Percentiles rank a stretch among this genome's conserved stretches.
Evolutionary conservation across 257 asterid species (phyloP).

Genomic region (Ilex asprella): DNA sequence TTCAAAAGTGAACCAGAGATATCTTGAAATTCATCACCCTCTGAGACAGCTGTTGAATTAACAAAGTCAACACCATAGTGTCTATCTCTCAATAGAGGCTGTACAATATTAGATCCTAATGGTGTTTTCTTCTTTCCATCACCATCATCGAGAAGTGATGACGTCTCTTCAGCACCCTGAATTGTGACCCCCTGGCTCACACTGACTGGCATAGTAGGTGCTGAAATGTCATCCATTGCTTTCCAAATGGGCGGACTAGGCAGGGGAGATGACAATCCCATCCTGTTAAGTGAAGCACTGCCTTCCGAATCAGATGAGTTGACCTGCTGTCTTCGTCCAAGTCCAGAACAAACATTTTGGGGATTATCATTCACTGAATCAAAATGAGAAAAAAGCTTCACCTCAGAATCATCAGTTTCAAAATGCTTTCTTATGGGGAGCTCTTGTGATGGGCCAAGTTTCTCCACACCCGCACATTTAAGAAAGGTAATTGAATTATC

Average conservation of each 20-base stretch:
- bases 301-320: slow-evolving; percentile 34
- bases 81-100: slow-evolving; percentile 18
- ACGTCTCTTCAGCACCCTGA: slow-evolving; percentile 24
- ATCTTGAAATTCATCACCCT: slow-evolving; percentile 64
- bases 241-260: slow-evolving; percentile 38
- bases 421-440: slow-evolving; percentile 16
- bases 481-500: slow-evolving; percentile 21
- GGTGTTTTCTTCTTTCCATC: slow-evolving; percentile 32
- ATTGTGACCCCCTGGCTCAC: slow-evolving; percentile 26
- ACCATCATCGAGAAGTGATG: slow-evolving; percentile 25
- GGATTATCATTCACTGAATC: slow-evolving; percentile 32
- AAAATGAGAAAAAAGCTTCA: slow-evolving; percentile 26
- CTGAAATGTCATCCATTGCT: slow-evolving; percentile 31
- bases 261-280: slow-evolving; percentile 36
- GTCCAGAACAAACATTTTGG: slow-evolving; percentile 32
- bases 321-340: slow-evolving; percentile 35
- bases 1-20: slow-evolving; percentile 78
- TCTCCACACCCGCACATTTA: slow-evolving; percentile 14
- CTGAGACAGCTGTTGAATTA: slow-evolving; percentile 21
- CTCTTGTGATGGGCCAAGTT: slow-evolving; percentile 15
- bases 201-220: slow-evolving; percentile 30
- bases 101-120: slow-evolving; percentile 19
- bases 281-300: slow-evolving; percentile 30
- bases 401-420: slow-evolving; percentile 6
- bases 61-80: slow-evolving; percentile 11